Percentiles rank a stretch among this genome's conserved stretches.
These are phyloP conservation scores for Populus euphratica DNA, from an alignment of 345 rosid genomes.

Conservation along the genomic window DNA sequence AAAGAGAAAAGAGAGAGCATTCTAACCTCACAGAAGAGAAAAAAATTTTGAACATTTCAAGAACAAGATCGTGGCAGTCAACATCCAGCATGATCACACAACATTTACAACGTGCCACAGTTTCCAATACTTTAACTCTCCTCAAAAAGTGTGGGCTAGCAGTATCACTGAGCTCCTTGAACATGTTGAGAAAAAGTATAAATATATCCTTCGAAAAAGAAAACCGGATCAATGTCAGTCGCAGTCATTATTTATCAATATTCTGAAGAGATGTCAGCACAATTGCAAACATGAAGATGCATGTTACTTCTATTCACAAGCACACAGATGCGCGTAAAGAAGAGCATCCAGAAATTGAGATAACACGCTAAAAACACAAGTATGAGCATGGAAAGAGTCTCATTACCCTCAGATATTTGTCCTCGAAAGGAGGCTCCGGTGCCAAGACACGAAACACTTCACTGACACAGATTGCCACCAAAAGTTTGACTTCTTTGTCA, in stretches of 20 bases:
- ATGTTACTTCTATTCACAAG: neutral
- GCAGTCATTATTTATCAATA: neutral
- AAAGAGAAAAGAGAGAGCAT: slow-evolving; percentile 9
- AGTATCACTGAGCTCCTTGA: slow-evolving; percentile 67
- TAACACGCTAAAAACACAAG: neutral
- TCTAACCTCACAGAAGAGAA: slow-evolving; percentile 72
- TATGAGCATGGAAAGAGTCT: neutral
- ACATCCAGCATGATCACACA: slow-evolving; percentile 73
- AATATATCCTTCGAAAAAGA: slow-evolving; percentile 61
- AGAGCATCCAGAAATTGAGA: neutral
- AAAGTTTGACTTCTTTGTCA: slow-evolving; percentile 70
- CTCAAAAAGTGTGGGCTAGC: slow-evolving; percentile 63
- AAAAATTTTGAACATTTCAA: slow-evolving; percentile 68
- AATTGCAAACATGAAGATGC: neutral
- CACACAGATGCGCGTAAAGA: neutral
- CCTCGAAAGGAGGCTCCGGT: slow-evolving; percentile 79
- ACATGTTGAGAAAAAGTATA: slow-evolving; percentile 52
- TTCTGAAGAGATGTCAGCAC: neutral
- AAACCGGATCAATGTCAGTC: slow-evolving; percentile 4
- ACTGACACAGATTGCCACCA: slow-evolving; percentile 65
- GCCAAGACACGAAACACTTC: slow-evolving; percentile 78
- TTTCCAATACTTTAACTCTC: slow-evolving; percentile 83
- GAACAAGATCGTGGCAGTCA: slow-evolving; percentile 57
- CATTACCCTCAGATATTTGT: slow-evolving; percentile 59
- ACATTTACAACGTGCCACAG: slow-evolving; percentile 63